A percentile compares a stretch with the other conserved stretches of the same genome.
Evolutionary conservation across 371 early-diverging fungal species (phyloP).

Genomic region (Basidiobolus heterosporus): DNA sequence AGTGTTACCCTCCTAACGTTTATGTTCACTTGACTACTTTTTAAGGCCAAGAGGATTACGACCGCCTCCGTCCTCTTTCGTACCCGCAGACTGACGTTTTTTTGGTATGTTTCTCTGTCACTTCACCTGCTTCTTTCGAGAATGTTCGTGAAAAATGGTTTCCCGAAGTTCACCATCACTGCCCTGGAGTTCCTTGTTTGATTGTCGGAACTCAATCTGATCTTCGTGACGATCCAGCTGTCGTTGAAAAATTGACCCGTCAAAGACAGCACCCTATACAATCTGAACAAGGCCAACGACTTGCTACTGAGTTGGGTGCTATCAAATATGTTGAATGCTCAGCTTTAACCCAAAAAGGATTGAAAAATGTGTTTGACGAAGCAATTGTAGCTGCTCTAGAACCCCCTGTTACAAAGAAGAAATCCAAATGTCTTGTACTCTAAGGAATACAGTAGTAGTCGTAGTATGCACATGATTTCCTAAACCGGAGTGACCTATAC

Average conservation of each 20-base stretch:
- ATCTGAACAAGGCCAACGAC: slow-evolving; percentile 71
- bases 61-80: slow-evolving; percentile 82
- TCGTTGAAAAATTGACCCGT: slow-evolving; percentile 67
- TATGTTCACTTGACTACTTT: neutral
- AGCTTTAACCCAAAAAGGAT: slow-evolving; percentile 92
- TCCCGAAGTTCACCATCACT: slow-evolving; percentile 89
- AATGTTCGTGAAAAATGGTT: slow-evolving; percentile 88
- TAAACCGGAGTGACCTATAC: too few relatives aligned
- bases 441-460: slow-evolving; percentile 13
- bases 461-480: too few relatives aligned
- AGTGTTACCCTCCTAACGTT: too few relatives aligned
- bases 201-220: slow-evolving; percentile 98
- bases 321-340: slow-evolving; percentile 95
- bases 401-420: slow-evolving; percentile 49
- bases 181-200: slow-evolving; percentile 86
- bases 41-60: slow-evolving; percentile 90
- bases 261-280: slow-evolving; percentile 82
- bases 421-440: slow-evolving; percentile 49
- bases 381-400: slow-evolving; percentile 86
- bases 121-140: slow-evolving; percentile 79
- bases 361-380: slow-evolving; percentile 95
- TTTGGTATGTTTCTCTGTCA: slow-evolving; percentile 75
- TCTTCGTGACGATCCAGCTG: slow-evolving; percentile 82
- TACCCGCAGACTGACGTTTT: slow-evolving; percentile 93
- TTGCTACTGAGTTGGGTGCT: slow-evolving; percentile 80